Evolutionary conservation across 2,329 filamentous ascomycete species (phyloP), one percentile per base, ranked within the genome.

Genomic region (Lasiodiplodia sp.): DNA sequence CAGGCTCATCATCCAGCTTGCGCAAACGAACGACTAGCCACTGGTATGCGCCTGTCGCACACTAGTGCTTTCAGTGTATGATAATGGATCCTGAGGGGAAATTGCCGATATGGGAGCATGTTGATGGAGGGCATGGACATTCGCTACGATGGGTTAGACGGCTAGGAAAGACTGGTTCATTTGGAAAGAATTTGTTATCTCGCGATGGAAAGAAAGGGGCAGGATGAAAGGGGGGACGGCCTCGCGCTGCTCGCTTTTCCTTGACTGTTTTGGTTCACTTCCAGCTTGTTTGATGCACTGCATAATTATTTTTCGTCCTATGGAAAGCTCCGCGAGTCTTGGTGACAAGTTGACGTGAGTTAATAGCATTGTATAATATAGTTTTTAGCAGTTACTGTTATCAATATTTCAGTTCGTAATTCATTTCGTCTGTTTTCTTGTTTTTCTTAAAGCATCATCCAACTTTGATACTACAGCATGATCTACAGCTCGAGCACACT

Each of bases 1-100:
- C 72, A 91, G 91, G 81, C 85, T 98, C 75, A 97, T 98, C 74
- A 94, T 97, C 82, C 94, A 97, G 82, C 84, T 98, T 77, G 94
- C 94, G 91, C 91, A 68, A 51, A 69, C 65, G 28, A 58, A 51
- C 55, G 65, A 67, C 34, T 67, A 64, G 47, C 44, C 28, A 52
- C 60, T 52, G 60, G 44, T 23, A 37, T 64, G 60, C 23, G 25
- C 34, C 38, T 7, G 16, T n/a, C 23, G 14, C 8, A 28, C 31
- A 44, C 21, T n/a, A 18, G n/a, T 60, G 38, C 34, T 40, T 23
- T 18, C 18, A 21, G 58, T 64, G 60, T 64, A 64, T 52, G 28
- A 38, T 52, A n/a, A 64, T 14, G 60, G 44, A 23, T 31, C 21
- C 21, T 37, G n/a, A 47, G 60, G 6, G 18, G 47, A 14, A 52